Base-by-base conservation (phyloP, 345 rosid species). In the Syzygium oleosum region DNA sequence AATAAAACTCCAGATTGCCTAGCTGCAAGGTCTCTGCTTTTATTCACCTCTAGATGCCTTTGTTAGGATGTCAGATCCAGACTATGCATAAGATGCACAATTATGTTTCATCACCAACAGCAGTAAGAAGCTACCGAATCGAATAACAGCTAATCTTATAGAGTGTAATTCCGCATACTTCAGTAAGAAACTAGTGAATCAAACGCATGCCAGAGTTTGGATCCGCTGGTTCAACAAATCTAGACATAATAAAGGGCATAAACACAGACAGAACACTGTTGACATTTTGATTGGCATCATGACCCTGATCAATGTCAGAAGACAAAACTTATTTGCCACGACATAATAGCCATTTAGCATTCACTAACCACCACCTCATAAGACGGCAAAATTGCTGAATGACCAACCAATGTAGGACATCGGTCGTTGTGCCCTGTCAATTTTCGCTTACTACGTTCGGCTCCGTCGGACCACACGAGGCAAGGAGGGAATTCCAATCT, bases 401-500 rank as follows among this genome's bases (percentile, higher is more conserved):
- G 1, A 25, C 68, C 68, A 59, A 59, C 68, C 0, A 27, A 59
- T 5, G 73, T n/a, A 3, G 80, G 46, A 68, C 46, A 68, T 34
- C 2, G 2, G 23, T 4, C n/a, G n/a, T n/a, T n/a, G n/a, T n/a
- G n/a, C n/a, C n/a, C n/a, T n/a, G n/a, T n/a, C n/a, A n/a, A n/a
- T n/a, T n/a, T n/a, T n/a, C n/a, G n/a, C n/a, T n/a, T 68, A 9
- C 1, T 0, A 0, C 46, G 38, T 34, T 34, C 34, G 80, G 6
- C 46, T 9, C 13, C 46, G 4, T 34, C 0, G 2, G 46, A 34
- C 46, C 25, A 34, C 46, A 68, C 14, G 1, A 0, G 7, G 25
- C 46, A 4, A 68, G 7, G 14, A 34, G 7, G 25, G 80, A 0
- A 68, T 68, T 34, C 80, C 7, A 9, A 17, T 68, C 79, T 0